Conservation (phyloP, 2,329 filamentous ascomycete genomes). For the Fusarium lyarnte region DNA sequence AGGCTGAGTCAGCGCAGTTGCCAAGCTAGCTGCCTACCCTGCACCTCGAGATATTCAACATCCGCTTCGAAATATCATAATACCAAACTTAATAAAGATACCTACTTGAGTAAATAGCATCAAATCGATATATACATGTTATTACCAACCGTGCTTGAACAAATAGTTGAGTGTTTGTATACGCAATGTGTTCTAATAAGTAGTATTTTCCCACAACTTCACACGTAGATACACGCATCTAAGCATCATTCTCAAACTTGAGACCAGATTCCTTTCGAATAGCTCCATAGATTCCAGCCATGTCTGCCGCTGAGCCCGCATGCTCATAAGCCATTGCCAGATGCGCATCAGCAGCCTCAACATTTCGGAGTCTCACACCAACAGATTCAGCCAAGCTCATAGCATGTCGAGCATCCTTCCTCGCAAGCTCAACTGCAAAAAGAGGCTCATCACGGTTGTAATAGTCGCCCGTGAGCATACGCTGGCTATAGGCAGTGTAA, state of each 20-base stretch:
- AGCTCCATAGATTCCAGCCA: conserved; percentile 84
- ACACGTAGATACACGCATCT: background rate
- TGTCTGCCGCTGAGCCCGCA: conserved; percentile 75
- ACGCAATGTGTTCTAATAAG: background rate
- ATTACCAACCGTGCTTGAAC: background rate
- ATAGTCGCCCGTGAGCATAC: conserved; percentile 82
- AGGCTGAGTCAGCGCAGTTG: conserved; percentile 26
- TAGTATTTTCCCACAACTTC: background rate
- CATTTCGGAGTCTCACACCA: conserved; percentile 70
- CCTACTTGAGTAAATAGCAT: background rate
- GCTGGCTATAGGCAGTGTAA: conserved; percentile 76
- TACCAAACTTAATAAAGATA: background rate
- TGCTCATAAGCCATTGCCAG: conserved; percentile 75
- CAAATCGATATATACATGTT: background rate
- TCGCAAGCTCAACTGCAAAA: conserved; percentile 82
- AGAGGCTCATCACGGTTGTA: conserved; percentile 80
- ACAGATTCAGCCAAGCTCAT: conserved; percentile 69
- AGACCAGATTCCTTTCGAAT: conserved; percentile 79
- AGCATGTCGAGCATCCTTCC: conserved; percentile 84
- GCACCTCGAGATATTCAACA: background rate
- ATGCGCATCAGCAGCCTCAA: conserved; percentile 75
- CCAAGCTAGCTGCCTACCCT: conserved; percentile 14
- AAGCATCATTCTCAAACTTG: conserved; percentile 71
- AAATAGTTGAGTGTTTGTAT: background rate
- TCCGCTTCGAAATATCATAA: background rate